Percentiles rank a stretch among this genome's conserved stretches.
phyloP scores from a whole-genome alignment of 2,329 filamentous ascomycete species.

The Epichloe glyceriae region DNA sequence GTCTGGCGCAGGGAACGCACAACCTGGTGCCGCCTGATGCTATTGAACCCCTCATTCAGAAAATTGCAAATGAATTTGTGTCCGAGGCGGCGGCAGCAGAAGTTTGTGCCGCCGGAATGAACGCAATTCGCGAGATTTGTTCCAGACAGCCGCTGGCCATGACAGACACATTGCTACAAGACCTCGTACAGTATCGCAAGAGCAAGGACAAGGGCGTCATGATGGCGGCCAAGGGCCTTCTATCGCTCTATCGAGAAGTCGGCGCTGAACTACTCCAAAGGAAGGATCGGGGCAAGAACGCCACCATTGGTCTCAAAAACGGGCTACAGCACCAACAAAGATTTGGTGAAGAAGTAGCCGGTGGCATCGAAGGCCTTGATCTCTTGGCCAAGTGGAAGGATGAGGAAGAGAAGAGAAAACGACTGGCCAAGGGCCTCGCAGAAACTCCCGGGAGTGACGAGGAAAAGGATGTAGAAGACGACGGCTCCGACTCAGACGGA shows the following conservation, averaged over 20 bases:
- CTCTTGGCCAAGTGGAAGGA: slow-evolving; percentile 88
- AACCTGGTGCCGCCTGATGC: slow-evolving; percentile 84
- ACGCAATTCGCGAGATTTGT: slow-evolving; percentile 90
- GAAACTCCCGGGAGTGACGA: slow-evolving; percentile 49
- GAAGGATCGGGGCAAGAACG: slow-evolving; percentile 82
- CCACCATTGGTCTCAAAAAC: slow-evolving; percentile 65
- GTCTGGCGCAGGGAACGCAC: slow-evolving; percentile 82
- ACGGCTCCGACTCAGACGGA: slow-evolving; percentile 38
- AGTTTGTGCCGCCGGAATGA: slow-evolving; percentile 82
- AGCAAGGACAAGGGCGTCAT: slow-evolving; percentile 98
- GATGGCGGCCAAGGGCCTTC: slow-evolving; percentile 90
- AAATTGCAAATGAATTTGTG: slow-evolving; percentile 97
- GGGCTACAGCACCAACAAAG: slow-evolving; percentile 65
- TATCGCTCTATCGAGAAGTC: slow-evolving; percentile 84
- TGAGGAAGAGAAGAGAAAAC: slow-evolving; percentile 66
- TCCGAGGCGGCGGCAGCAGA: slow-evolving; percentile 86
- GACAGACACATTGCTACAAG: slow-evolving; percentile 88
- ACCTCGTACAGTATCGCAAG: slow-evolving; percentile 89
- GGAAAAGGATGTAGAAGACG: slow-evolving; percentile 46
- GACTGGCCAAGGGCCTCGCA: slow-evolving; percentile 53
- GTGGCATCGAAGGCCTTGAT: slow-evolving; percentile 84
- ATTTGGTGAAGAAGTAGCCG: slow-evolving; percentile 70
- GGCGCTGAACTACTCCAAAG: slow-evolving; percentile 80
- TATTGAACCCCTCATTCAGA: slow-evolving; percentile 78
- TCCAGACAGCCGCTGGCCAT: slow-evolving; percentile 89